These are phyloP conservation scores for Triticum turgidum DNA, from an alignment of 176 grass and related monocot species.

Conservation along the genomic window DNA sequence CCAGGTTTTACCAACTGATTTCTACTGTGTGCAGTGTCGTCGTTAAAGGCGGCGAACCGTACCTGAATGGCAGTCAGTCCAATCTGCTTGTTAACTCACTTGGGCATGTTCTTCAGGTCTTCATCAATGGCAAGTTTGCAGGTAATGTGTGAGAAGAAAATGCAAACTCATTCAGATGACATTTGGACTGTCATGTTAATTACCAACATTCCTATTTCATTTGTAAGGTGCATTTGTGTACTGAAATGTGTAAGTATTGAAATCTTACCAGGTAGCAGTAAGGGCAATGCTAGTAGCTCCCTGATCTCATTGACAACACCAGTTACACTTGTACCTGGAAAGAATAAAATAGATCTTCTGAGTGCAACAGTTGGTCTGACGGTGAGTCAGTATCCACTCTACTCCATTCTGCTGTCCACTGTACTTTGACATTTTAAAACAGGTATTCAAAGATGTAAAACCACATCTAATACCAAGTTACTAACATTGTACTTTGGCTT, in stretches of 20 bases:
- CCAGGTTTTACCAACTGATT: neutral
- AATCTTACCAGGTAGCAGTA: conserved; percentile 57
- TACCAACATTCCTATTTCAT: neutral
- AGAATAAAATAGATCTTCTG: conserved; percentile 94
- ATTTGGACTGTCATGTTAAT: conserved; percentile 16
- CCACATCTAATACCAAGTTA: neutral
- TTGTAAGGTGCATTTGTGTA: conserved; percentile 12
- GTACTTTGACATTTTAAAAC: neutral
- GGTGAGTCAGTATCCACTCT: conserved; percentile 42
- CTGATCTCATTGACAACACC: conserved; percentile 54
- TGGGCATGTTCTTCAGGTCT: conserved; percentile 87
- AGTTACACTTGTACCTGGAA: conserved; percentile 67
- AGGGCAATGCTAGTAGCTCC: conserved; percentile 53
- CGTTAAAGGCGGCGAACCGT: conserved; percentile 51
- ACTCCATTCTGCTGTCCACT: conserved; percentile 5
- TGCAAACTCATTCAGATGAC: conserved; percentile 13
- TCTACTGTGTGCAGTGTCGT: conserved; percentile 52
- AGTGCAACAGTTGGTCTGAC: conserved; percentile 89
- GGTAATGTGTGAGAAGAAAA: conserved; percentile 45
- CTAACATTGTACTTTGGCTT: conserved; percentile 11
- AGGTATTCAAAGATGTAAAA: neutral
- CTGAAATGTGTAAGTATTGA: conserved; percentile 22
- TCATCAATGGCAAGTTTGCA: conserved; percentile 74
- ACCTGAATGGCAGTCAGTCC: conserved; percentile 72
- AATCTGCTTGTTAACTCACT: conserved; percentile 79